Base-by-base conservation (phyloP, 164 flowering plant species). In the Pachysandra terminalis region DNA sequence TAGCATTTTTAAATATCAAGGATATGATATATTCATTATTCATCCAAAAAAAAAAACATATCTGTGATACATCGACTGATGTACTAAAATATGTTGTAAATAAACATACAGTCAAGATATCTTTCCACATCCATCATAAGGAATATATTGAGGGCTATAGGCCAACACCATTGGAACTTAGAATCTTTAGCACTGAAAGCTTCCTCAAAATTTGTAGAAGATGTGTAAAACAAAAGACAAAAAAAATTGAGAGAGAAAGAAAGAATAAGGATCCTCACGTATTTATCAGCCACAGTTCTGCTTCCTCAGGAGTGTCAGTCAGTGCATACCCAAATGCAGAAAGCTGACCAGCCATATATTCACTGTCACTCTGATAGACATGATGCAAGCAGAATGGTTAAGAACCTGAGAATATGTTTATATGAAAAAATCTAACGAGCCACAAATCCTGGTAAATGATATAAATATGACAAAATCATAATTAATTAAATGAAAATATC, bases 271-370 rank as follows among this genome's bases (percentile, higher is more conserved):
- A 53, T 56, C 9, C 85, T 85, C 61, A 93, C 98, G 98, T 96
- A 74, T 96, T 93, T 57, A 96, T 86, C 63, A 93, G 86, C 99
- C 99, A 96, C n/a, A 96, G 73, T 75, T 96, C 97, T 59, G 93
- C 88, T 67, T 85, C 91, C 58, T 96, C 99, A 9, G 98, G 91
- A 75, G 76, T 81, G 24, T 96, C 96, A 75, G 71, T 81, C 61
- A 96, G 66, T 22, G 79, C 73, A 79, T 96, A 96, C 53, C 99
- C 99, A 85, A 86, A 96, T 59, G 98, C 88, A 55, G 97, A 86
- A 71, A 96, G 97, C 79, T 91, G 99, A 57, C 99, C 99, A 63
- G 98, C 97, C 99, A 96, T 96, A 73, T 96, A 96, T 77, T 96
- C 98, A 69, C 98, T 93, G 69, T 96, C 99, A 85, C 99, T 96